Evolutionary conservation across 225 moss, liverwort and hornwort genomes (phyloP).

Genomic region (Pseudoscleropodium purum): DNA sequence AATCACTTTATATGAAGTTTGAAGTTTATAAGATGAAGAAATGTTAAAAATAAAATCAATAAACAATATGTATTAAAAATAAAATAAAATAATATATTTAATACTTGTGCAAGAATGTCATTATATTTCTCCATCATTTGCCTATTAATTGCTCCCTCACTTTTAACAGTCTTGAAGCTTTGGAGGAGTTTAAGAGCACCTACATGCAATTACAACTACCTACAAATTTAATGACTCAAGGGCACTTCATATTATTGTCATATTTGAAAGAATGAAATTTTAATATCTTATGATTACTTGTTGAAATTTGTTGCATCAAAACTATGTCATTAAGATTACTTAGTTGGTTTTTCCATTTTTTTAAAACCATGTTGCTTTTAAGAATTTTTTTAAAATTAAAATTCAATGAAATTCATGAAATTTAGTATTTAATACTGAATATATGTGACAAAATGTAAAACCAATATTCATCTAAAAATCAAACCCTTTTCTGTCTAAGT

Average conservation of each 20-base stretch:
- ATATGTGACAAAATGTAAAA: neutral
- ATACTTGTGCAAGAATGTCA: slow-evolving; percentile 76
- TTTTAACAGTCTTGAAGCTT: slow-evolving; percentile 79
- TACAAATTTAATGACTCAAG: neutral
- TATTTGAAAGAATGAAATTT: neutral
- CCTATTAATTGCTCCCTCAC: slow-evolving; percentile 76
- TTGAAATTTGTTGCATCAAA: neutral
- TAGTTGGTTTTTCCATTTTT: neutral
- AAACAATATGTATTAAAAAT: neutral
- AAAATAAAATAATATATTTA: neutral
- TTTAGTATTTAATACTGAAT: neutral
- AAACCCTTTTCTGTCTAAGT: too few relatives aligned
- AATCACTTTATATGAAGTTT: neutral
- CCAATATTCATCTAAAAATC: too few relatives aligned
- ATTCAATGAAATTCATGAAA: neutral
- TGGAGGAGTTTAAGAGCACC: slow-evolving; percentile 78
- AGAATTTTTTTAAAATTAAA: too few relatives aligned
- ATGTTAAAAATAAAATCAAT: too few relatives aligned
- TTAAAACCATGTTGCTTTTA: neutral
- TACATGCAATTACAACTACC: neutral
- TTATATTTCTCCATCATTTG: slow-evolving; percentile 90
- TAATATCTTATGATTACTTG: neutral
- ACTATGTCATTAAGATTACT: neutral
- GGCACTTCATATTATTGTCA: neutral
- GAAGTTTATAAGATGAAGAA: neutral